Base-by-base conservation (phyloP, 2,329 filamentous ascomycete genomes). In the Mariannaea sp. region DNA sequence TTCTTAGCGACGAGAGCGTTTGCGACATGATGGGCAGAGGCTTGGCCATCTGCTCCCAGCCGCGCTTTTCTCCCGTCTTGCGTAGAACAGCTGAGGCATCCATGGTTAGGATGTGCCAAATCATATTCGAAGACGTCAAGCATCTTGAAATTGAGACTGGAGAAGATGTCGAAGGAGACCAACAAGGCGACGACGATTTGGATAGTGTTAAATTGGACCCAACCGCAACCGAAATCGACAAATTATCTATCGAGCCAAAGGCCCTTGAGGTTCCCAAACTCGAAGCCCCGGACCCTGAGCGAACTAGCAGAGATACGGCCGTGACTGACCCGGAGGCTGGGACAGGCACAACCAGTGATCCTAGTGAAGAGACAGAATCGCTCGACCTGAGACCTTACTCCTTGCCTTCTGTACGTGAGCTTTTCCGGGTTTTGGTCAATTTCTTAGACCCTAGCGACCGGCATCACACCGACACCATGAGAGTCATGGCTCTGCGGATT, bases 11-110 rank as follows among this genome's bases (percentile, higher is more conserved):
- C 66, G 93, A 97, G 75, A 97, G 93, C 68, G 92, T 99, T 9
- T 99, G 95, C 70, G 92, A 97, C 71, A 97, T 99, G 92, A 97
- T 99, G 93, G 94, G 96, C 71, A 93, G 92, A 2, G 94, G 93
- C 1, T 75, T 99, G 61, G 96, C 92, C 68, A 97, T 99, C 78
- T 99, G 94, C 77, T 99, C 93, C 59, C 92, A 97, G 68, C 85
- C 90, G 49, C 85, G 93, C 49, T 86, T 97, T 56, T 97, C 92
- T 8, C 92, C 97, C 65, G 86, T 97, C 4, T 77, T 99, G 49
- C 85, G 93, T 59, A 83, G 92, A 59, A 96, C 92, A 16, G 94
- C 94, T 2, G 94, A 99, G 73, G 94, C 96, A 68, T 88, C 92
- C 49, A 97, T 99, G 92, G 90, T 97, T 39, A 90, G 91, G 62